Base-by-base conservation (phyloP, 176 grass and related monocot genomes). In the Aegilops bicornis region DNA sequence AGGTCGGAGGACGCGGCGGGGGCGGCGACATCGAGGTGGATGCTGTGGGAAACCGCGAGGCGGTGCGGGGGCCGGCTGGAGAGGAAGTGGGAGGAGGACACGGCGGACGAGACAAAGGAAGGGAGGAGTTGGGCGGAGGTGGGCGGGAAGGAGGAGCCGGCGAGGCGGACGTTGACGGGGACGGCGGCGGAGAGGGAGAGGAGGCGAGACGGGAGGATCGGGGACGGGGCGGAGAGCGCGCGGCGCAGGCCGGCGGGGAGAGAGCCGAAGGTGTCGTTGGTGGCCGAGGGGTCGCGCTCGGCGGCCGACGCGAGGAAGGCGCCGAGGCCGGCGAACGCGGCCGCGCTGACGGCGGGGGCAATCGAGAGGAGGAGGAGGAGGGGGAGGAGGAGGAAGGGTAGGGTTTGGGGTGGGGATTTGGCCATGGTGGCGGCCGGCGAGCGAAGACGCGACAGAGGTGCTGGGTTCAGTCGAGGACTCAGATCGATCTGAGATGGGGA, bases 81-180 rank as follows among this genome's bases (percentile, higher is more conserved):
- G 80, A 88, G 79, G 84, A 92, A 95, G 2, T n/a, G 91, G 33
- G 86, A 84, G 56, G 94, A 93, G 19, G 88, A 70, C 3, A 93
- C 64, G 11, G 84, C 89, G 29, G 94, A 85, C 0, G 81, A 33
- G 61, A 79, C 84, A 19, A 91, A 83, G 45, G 91, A 89, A 8
- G 33, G 65, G 10, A 95, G 86, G 31, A 91, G 77, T 27, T 36
- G 47, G 4, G 64, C 65, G 20, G 91, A 74, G 39, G 86, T 40
- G 64, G 81, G 3, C 47, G 94, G 86, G 84, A 95, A 95, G 48
- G 88, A 84, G 24, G 77, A 0, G 65, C 94, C 94, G 7, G 88
- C 91, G 32, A 95, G 89, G 69, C 89, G 82, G 29, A 95, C 94
- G 59, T 56, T 71, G n/a, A 95, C 86, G 12, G 94, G 87, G 5